Conservation (phyloP, 2,329 filamentous ascomycete genomes). For the Fusarium brachygibbosum region DNA sequence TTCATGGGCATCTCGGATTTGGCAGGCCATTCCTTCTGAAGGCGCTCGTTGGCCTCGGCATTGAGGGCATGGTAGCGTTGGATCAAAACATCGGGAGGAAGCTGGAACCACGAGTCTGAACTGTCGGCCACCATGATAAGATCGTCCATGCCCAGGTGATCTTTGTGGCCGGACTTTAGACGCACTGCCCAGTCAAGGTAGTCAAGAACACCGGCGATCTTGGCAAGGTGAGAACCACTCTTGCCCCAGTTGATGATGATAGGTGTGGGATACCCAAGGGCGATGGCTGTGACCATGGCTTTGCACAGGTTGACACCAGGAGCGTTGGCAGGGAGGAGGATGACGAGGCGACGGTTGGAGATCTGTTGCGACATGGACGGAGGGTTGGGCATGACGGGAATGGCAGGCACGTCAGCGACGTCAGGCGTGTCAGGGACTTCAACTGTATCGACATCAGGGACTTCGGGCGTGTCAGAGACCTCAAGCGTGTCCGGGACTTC, state of each 20-base stretch:
- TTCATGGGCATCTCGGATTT: constrained; percentile 35
- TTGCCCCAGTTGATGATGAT: constrained; percentile 50
- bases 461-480: neutral
- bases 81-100: constrained; percentile 48
- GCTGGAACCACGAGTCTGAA: constrained; percentile 51
- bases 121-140: constrained; percentile 49
- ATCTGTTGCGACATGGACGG: neutral
- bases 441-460: neutral
- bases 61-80: constrained; percentile 47
- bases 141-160: constrained; percentile 43
- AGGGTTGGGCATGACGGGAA: constrained; percentile 14
- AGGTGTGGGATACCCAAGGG: constrained; percentile 49
- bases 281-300: constrained; percentile 45
- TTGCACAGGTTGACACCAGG: constrained; percentile 48
- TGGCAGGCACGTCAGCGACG: neutral
- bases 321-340: constrained; percentile 39
- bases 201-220: constrained; percentile 48
- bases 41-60: constrained; percentile 31
- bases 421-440: neutral
- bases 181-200: constrained; percentile 44
- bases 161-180: constrained; percentile 9
- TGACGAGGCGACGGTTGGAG: constrained; percentile 35
- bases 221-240: constrained; percentile 45
- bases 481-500: no score
- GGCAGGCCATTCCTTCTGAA: constrained; percentile 25